These are phyloP conservation scores for Ajuga chamaepitys DNA, from an alignment of 257 asterid species.

Conservation along the genomic window DNA sequence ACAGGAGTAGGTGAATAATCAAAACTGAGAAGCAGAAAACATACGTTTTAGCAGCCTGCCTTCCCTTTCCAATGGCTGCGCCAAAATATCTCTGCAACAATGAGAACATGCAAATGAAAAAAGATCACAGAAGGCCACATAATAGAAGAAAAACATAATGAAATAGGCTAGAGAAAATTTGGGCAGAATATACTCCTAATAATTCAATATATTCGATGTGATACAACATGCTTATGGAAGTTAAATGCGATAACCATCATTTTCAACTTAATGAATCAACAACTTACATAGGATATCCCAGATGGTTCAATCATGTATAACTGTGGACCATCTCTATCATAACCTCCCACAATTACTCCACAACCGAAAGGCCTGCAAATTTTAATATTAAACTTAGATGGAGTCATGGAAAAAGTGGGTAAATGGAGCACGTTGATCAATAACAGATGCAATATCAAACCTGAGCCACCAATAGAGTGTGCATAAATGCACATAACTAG, in stretches of 20 bases:
- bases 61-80: conserved; percentile 91
- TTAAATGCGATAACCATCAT: neutral
- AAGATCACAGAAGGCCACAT: neutral
- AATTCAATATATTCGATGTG: neutral
- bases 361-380: conserved; percentile 74
- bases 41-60: conserved; percentile 98
- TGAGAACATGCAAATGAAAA: neutral
- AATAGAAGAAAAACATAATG: neutral
- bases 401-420: conserved; percentile 9
- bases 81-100: conserved; percentile 75
- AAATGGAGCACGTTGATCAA: neutral
- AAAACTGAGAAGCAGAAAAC: conserved; percentile 14
- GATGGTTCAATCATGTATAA: conserved; percentile 84
- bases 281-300: conserved; percentile 76
- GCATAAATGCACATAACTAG: conserved; percentile 80
- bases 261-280: neutral
- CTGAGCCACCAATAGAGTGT: conserved; percentile 98
- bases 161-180: neutral
- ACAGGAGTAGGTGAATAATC: neutral
- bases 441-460: conserved; percentile 26
- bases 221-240: neutral
- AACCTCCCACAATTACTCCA: conserved; percentile 82
- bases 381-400: neutral
- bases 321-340: conserved; percentile 85
- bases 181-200: neutral